Percentiles rank a stretch among this genome's conserved stretches.
Evolutionary conservation across 768 basidiomycete species (phyloP).

Genomic region (Amanita fuliginea): DNA sequence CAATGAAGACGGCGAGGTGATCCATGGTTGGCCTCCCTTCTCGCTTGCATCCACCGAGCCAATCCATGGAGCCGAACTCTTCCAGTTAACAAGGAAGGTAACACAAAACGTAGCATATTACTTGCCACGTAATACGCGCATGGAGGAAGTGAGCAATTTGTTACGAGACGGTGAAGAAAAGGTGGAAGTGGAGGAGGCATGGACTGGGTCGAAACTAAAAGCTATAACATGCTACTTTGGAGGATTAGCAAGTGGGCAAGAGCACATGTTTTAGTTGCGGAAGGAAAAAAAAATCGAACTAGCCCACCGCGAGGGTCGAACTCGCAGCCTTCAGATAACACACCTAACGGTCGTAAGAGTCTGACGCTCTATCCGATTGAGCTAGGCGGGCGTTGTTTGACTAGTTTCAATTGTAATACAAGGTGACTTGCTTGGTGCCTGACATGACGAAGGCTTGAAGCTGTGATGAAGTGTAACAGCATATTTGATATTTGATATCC

Average conservation of each 20-base stretch:
- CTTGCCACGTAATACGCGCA: conserved; percentile 69
- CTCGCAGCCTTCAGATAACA: conserved; percentile 68
- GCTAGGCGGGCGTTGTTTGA: conserved; percentile 36
- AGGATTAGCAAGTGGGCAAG: conserved; percentile 63
- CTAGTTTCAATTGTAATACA: too few species aligned
- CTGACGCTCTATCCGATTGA: conserved; percentile 59
- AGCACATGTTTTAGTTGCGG: conserved; percentile 34
- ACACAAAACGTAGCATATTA: conserved; percentile 84
- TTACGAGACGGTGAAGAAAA: conserved; percentile 28
- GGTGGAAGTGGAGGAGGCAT: conserved; percentile 92
- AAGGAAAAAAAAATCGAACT: conserved; percentile 8
- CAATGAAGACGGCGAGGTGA: conserved; percentile 8
- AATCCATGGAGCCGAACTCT: conserved; percentile 75
- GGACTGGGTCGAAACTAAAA: conserved; percentile 91
- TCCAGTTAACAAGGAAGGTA: conserved; percentile 56
- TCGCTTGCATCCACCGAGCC: conserved; percentile 66
- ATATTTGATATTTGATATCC: too few species aligned
- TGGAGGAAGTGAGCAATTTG: conserved; percentile 56
- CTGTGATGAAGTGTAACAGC: too few species aligned
- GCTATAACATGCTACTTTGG: conserved; percentile 94
- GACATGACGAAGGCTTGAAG: too few species aligned
- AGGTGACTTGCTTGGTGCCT: too few species aligned
- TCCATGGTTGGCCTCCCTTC: conserved; percentile 38
- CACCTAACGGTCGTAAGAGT: conserved; percentile 21
- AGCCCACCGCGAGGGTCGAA: conserved; percentile 81